Evolutionary conservation across 371 early-diverging fungal genomes (phyloP), one percentile per base, ranked within the genome.

Genomic region (Lichtheimia ramosa): DNA sequence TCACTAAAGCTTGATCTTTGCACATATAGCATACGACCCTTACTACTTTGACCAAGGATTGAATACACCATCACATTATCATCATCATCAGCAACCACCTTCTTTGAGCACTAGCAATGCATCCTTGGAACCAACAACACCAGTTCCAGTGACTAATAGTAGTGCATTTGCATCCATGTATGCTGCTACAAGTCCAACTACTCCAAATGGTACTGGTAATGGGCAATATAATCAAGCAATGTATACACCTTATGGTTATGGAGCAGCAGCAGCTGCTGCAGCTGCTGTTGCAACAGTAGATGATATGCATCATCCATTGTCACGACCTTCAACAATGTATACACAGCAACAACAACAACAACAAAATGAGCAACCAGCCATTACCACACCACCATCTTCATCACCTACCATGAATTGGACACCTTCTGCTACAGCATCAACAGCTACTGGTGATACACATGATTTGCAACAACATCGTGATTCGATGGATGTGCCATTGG

Each of bases 11-110:
- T 15, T 46, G 15, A 5, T 18, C 16, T 3, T 46, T 53, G 21
- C 53, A 24, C 15, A 34, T 34, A 8, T 10, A 34, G 34, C 34
- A 34, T 34, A 34, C 13, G 21, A 15, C 20, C 28, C 14, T 54
- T 25, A 34, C 41, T 54, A 25, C 13, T 40, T 54, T 40, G 12
- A 27, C 41, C 14, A 28, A 43, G 60, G 25, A 53, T 53, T 52
- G n/a, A 53, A 63, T 58, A 53, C 51, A 10, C 42, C 39, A 16
- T 42, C 43, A 21, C 63, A 58, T 42, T 54, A 62, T 42, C 62
- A 34, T 18, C 51, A 34, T 8, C 34, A 34, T 2, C 34, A 34
- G 10, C 34, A 34, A 10, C 34, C 34, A 34, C 27, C 27, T 27
- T 34, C 34, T 34, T 34, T 34, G 34, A 34, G 10, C 10, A 34